Base-by-base conservation (phyloP, 345 rosid genomes). In the Passiflora organensis region DNA sequence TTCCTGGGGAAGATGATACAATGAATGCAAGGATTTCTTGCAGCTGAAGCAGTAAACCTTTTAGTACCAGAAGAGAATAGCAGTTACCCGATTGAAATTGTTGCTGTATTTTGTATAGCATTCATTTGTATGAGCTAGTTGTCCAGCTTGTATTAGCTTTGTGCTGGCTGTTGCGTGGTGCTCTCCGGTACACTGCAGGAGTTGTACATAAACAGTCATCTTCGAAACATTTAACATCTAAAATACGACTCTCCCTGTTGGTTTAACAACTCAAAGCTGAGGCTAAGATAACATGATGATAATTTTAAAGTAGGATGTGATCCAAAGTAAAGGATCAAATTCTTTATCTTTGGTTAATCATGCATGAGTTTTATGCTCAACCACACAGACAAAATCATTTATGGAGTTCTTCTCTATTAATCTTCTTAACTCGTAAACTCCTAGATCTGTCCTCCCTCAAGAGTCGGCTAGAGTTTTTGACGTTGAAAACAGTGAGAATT, bases 91-190 rank as follows among this genome's bases (percentile, higher is more conserved):
- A 41, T 11, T 15, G 13, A 2, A 41, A 11, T 11, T 6, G 48
- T 34, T 41, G 59, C 28, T 39, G 32, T 16, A 39, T 13, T 47
- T 58, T 20, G 8, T 11, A 24, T 49, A 24, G 56, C 59, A 1
- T 20, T 24, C 10, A 10, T 21, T 55, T 55, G 24, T 34, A 11
- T 12, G n/a, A n/a, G 48, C 15, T 22, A 23, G 59, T 42, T 23
- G 59, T 55, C n/a, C 34, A 24, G 38, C 13, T n/a, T 13, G 15
- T 58, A n/a, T 20, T 58, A 19, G 53, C 44, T 39, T 59, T 21
- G 0, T 15, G 2, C 39, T 28, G 9, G 19, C 21, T 28, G 43
- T 42, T 13, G 64, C 50, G 11, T 13, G 15, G 10, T n/a, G 37
- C 15, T 59, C 19, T 2, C 11, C 23, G 16, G 10, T 6, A 13